These are phyloP conservation scores for Aspergillus aculeatus DNA, from an alignment of 2,329 filamentous ascomycete genomes.

Conservation along the genomic window DNA sequence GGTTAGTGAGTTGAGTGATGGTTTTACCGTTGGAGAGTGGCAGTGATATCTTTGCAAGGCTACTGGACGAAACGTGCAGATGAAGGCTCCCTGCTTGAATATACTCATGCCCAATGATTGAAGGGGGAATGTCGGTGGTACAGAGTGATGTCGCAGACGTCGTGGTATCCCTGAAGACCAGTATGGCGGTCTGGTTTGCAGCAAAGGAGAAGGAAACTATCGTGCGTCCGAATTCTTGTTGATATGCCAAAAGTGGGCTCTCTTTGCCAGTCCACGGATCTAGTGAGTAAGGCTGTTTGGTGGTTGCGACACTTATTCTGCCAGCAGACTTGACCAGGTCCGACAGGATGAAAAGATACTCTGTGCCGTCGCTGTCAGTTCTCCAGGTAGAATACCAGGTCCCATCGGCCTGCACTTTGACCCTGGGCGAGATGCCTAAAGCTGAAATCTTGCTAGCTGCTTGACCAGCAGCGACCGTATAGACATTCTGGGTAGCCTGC, in stretches of 20 bases:
- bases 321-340: slow-evolving; percentile 13
- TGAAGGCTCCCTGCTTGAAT: neutral
- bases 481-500: slow-evolving; percentile 36
- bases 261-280: slow-evolving; percentile 46
- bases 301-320: slow-evolving; percentile 29
- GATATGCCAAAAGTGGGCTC: slow-evolving; percentile 35
- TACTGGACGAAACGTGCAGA: slow-evolving; percentile 10
- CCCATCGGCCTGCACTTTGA: slow-evolving; percentile 8
- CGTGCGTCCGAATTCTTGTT: slow-evolving; percentile 25
- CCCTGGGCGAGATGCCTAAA: slow-evolving; percentile 34
- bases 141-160: neutral
- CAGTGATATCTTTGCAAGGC: neutral
- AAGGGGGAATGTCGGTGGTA: slow-evolving; percentile 8
- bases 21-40: slow-evolving; percentile 16
- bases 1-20: neutral
- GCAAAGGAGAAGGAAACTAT: slow-evolving; percentile 38
- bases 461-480: slow-evolving; percentile 29
- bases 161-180: slow-evolving; percentile 32
- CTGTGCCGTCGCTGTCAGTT: slow-evolving; percentile 18
- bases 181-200: slow-evolving; percentile 42
- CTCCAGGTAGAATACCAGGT: neutral
- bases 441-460: slow-evolving; percentile 32
- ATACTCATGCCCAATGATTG: slow-evolving; percentile 12
- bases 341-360: slow-evolving; percentile 4
- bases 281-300: slow-evolving; percentile 37